Conservation (phyloP, 2,329 filamentous ascomycete species). For the Clonostachys rhizophaga region DNA sequence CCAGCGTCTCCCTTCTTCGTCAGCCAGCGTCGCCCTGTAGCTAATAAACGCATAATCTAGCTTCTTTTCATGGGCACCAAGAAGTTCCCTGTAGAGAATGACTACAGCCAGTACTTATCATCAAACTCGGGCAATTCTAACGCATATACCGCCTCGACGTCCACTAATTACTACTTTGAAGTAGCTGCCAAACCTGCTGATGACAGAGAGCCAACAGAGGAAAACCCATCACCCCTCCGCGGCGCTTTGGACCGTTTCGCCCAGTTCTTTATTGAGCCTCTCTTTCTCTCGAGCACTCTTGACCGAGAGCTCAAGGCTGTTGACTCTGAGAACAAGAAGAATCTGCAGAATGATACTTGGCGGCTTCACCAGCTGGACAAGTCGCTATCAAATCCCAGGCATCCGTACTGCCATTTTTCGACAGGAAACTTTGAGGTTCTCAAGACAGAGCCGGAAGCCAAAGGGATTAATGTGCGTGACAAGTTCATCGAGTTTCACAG, state of each 20-base stretch:
- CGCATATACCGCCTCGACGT: slow-evolving; percentile 88
- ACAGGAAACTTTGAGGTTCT: slow-evolving; percentile 85
- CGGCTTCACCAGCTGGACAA: slow-evolving; percentile 84
- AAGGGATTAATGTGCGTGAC: slow-evolving; percentile 78
- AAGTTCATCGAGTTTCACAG: slow-evolving; percentile 92
- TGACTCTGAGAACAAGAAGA: slow-evolving; percentile 97
- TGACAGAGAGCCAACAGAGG: slow-evolving; percentile 46
- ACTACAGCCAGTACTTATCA: slow-evolving; percentile 89
- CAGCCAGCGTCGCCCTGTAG: slow-evolving; percentile 3
- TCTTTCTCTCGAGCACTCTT: slow-evolving; percentile 80
- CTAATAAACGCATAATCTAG: slow-evolving; percentile 19
- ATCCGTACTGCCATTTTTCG: slow-evolving; percentile 88
- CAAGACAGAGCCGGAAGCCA: slow-evolving; percentile 73
- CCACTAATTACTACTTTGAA: slow-evolving; percentile 98
- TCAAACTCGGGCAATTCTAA: slow-evolving; percentile 90
- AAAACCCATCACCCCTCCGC: slow-evolving; percentile 59
- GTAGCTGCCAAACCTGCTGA: slow-evolving; percentile 75
- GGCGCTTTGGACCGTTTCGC: slow-evolving; percentile 88
- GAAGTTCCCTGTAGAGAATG: slow-evolving; percentile 95
- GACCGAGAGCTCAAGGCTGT: slow-evolving; percentile 86
- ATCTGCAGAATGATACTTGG: slow-evolving; percentile 87
- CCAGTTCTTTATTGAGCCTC: slow-evolving; percentile 86
- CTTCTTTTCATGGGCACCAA: slow-evolving; percentile 97
- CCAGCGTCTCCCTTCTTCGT: slow-evolving; percentile 4
- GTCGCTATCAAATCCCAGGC: slow-evolving; percentile 78